These are phyloP conservation scores for Bipolaris bicolor DNA, from an alignment of 2,329 filamentous ascomycete genomes.

Conservation along the genomic window DNA sequence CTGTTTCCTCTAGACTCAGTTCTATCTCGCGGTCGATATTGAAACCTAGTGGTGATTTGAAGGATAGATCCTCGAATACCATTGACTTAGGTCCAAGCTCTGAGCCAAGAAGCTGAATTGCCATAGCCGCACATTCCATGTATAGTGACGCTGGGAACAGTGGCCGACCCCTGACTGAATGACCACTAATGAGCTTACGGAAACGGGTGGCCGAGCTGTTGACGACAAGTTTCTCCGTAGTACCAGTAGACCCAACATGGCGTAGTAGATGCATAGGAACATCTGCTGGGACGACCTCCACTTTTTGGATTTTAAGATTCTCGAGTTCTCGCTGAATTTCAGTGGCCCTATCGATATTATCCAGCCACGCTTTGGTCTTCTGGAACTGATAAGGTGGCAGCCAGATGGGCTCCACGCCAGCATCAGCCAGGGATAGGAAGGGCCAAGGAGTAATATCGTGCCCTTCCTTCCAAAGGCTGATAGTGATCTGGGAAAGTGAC, in stretches of 20 bases:
- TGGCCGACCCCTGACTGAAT: slow-evolving; percentile 22
- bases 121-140: slow-evolving; percentile 28
- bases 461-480: slow-evolving; percentile 52
- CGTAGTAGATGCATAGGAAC: slow-evolving; percentile 3
- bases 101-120: slow-evolving; percentile 7
- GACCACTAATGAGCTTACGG: slow-evolving; percentile 17
- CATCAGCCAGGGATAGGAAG: slow-evolving; percentile 45
- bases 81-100: slow-evolving; percentile 5
- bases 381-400: slow-evolving; percentile 44
- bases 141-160: slow-evolving; percentile 30
- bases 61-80: slow-evolving; percentile 15
- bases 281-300: neutral
- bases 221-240: slow-evolving; percentile 13
- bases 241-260: slow-evolving; percentile 1
- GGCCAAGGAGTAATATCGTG: slow-evolving; percentile 49
- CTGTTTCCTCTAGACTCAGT: slow-evolving; percentile 4
- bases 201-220: slow-evolving; percentile 19
- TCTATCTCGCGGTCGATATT: slow-evolving; percentile 9
- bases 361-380: slow-evolving; percentile 29
- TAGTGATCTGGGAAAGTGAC: slow-evolving; percentile 35
- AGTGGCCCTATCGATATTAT: slow-evolving; percentile 14
- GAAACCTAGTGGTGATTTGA: slow-evolving; percentile 17
- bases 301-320: slow-evolving; percentile 1
- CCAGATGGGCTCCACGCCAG: slow-evolving; percentile 6
- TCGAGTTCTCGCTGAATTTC: slow-evolving; percentile 1